A percentile compares a stretch with the other conserved stretches of the same genome.
Evolutionary conservation across 2,329 filamentous ascomycete species (phyloP).

Genomic region (Didymella segeticola): DNA sequence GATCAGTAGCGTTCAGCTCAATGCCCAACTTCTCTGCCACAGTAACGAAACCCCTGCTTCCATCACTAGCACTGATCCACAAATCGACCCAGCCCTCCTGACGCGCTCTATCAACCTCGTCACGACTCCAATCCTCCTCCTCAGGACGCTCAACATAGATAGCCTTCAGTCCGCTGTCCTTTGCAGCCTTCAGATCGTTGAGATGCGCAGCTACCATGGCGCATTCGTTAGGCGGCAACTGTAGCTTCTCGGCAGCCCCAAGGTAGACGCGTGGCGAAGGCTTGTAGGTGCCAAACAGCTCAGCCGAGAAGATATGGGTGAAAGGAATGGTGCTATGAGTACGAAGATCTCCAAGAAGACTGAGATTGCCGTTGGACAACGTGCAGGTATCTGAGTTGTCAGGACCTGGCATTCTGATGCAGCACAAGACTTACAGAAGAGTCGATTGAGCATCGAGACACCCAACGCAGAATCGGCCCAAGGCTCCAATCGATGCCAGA

Average conservation of each 20-base stretch:
- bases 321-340: constrained; percentile 67
- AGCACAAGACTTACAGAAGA: constrained; percentile 49
- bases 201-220: constrained; percentile 82
- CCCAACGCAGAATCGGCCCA: constrained; percentile 71
- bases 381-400: constrained; percentile 60
- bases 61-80: constrained; percentile 52
- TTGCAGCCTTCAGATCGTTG: constrained; percentile 71
- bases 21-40: constrained; percentile 51
- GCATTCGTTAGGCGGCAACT: constrained; percentile 65
- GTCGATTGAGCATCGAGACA: constrained; percentile 60
- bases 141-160: constrained; percentile 73
- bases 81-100: constrained; percentile 68
- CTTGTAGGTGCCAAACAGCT: constrained; percentile 78
- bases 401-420: not conserved
- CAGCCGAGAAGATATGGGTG: constrained; percentile 67
- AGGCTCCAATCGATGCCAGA: constrained; percentile 75
- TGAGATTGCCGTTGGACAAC: constrained; percentile 76
- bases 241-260: constrained; percentile 68
- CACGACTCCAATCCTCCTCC: constrained; percentile 69
- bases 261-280: constrained; percentile 71
- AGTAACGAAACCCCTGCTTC: constrained; percentile 57
- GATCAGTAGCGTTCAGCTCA: constrained; percentile 9
- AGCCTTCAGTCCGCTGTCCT: constrained; percentile 68
- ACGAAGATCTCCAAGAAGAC: constrained; percentile 70
- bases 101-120: constrained; percentile 59